A percentile compares a stretch with the other conserved stretches of the same genome.
Evolutionary conservation across 495 filamentous ascomycete species (phyloP).

Genomic region (Bacidia gigantensis): DNA sequence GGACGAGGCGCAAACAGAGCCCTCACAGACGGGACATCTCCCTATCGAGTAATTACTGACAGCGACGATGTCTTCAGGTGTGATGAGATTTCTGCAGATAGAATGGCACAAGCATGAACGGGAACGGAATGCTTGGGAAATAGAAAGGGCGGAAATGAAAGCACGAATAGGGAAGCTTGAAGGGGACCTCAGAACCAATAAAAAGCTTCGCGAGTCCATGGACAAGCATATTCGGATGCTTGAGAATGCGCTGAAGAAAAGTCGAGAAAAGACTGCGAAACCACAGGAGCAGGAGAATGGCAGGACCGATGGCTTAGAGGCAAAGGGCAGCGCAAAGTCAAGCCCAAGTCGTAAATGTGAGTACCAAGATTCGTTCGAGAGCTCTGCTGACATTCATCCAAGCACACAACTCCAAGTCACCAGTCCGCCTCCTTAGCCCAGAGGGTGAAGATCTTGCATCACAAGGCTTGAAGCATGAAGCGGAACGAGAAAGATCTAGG

Average conservation of each 20-base stretch:
- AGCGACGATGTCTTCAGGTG: conserved; percentile 41
- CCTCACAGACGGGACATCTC: background rate
- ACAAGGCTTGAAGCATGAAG: conserved; percentile 43
- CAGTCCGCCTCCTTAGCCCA: conserved; percentile 28
- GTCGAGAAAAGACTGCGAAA: conserved; percentile 40
- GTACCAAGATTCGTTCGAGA: background rate
- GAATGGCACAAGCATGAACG: conserved; percentile 99
- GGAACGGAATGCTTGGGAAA: conserved; percentile 97
- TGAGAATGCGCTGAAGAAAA: conserved; percentile 75
- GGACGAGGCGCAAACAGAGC: background rate
- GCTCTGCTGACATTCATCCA: conserved; percentile 9
- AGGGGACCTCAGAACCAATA: conserved; percentile 71
- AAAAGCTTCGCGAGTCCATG: conserved; percentile 72
- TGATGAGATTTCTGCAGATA: conserved; percentile 98
- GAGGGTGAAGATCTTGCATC: conserved; percentile 40
- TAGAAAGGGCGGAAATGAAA: conserved; percentile 98
- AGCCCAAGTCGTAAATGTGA: conserved; percentile 24
- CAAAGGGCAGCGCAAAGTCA: conserved; percentile 33
- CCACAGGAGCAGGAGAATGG: conserved; percentile 34
- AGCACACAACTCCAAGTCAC: conserved; percentile 30
- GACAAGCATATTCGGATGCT: conserved; percentile 83
- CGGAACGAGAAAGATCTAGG: conserved; percentile 37
- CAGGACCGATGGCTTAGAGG: conserved; percentile 23
- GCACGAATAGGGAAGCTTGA: conserved; percentile 91
- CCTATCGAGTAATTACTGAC: background rate